Base-by-base conservation (phyloP, 23 red algal species). In the Gracilaria domingensis region DNA sequence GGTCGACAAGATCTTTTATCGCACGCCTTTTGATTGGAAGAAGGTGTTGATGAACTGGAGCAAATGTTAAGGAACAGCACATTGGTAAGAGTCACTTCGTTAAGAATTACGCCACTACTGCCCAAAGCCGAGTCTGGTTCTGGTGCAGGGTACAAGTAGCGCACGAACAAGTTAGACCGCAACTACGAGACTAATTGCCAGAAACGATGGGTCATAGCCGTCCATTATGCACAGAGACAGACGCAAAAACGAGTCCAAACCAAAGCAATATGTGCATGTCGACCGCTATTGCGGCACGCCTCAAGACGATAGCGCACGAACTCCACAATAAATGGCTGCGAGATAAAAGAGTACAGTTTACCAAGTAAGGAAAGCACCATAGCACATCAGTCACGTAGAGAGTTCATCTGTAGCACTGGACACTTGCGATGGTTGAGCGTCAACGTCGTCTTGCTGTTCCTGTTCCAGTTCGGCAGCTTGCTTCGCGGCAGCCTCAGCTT, bases 401-500 rank as follows among this genome's bases (percentile, higher is more conserved):
- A 9, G 7, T 69, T 62, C 59, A 29, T 69, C 64, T 2, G 64
- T 69, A 20, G 64, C 64, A 69, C 26, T 77, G 4, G 72, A 14
- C 45, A 77, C 40, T 50, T 77, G 72, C 72, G 72, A 28, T 51
- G 20, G 42, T 77, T 45, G 30, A 62, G 79, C 40, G 34, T 37
- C 83, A 49, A 12, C 23, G 28, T 91, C 87, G 37, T 18, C 40
- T 49, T 61, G 75, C 28, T 91, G 26, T 58, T 95, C 94, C 54
- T 83, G 50, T 61, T 95, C 94, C 14, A 89, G 50, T 86, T 91
- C 39, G 29, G 71, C 84, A 34, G 95, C 95, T 53, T 94, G 55
- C 36, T 98, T 84, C 35, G 77, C 81, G 5, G 95, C 95, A 40
- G 65, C 73, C 70, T 98, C 40, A n/a, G 95, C 95, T 26, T 71